These are phyloP conservation scores for Paramecium biaurelia DNA, from an alignment of 73 alveolate genomes.

Conservation along the genomic window DNA sequence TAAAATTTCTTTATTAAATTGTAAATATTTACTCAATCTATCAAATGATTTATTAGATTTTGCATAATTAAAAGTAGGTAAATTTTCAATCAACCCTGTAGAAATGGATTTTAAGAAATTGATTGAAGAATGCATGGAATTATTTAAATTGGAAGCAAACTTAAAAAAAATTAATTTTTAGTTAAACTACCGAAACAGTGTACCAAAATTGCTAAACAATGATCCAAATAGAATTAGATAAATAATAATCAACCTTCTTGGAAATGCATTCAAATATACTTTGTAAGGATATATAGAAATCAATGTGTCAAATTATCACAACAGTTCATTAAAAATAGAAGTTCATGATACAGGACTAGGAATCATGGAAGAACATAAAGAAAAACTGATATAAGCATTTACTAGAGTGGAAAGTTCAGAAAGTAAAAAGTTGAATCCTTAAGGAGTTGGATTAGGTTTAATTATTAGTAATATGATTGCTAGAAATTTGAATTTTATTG, in stretches of 20 bases:
- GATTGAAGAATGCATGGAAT: conserved; percentile 50
- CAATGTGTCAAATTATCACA: background rate
- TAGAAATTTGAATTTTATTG: background rate
- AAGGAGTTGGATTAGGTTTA: conserved; percentile 61
- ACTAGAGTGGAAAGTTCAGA: background rate
- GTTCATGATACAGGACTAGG: conserved; percentile 60
- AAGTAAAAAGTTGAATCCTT: conserved; percentile 33
- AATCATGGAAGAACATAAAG: conserved; percentile 50
- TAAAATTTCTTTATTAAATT: background rate
- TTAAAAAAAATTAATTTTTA: background rate
- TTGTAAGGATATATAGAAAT: conserved; percentile 29
- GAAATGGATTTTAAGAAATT: background rate
- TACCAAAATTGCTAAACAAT: background rate
- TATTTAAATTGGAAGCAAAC: conserved; percentile 25
- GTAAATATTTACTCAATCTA: background rate
- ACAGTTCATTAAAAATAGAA: conserved; percentile 30
- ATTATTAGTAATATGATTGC: conserved; percentile 53
- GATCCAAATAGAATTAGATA: conserved; percentile 51
- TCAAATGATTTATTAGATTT: conserved; percentile 56
- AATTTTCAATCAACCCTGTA: background rate
- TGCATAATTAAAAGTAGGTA: conserved; percentile 56
- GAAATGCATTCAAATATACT: conserved; percentile 61
- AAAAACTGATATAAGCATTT: conserved; percentile 35
- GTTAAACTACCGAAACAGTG: background rate
- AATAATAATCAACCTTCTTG: conserved; percentile 40